Evolutionary conservation across 768 basidiomycete genomes (phyloP).

Genomic region (Astraeus odoratus): DNA sequence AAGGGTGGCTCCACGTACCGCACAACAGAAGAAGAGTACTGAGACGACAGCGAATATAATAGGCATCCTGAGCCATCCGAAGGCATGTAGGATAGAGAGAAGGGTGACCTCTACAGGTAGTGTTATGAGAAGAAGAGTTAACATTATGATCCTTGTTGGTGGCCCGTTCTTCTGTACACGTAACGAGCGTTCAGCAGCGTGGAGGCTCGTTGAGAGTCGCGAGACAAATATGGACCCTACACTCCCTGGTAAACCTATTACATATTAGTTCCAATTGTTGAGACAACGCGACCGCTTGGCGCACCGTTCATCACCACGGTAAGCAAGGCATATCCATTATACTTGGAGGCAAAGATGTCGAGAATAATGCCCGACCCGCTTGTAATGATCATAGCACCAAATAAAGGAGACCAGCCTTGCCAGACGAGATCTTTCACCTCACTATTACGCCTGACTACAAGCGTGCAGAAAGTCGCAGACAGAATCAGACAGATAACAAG

Average conservation of each 20-base stretch:
- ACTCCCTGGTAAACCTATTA: slow-evolving; percentile 72
- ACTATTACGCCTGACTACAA: slow-evolving; percentile 57
- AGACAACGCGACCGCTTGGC: slow-evolving; percentile 12
- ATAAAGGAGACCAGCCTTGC: slow-evolving; percentile 86
- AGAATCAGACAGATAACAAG: slow-evolving; percentile 46
- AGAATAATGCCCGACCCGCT: slow-evolving; percentile 88
- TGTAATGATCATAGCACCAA: slow-evolving; percentile 85
- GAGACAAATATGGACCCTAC: slow-evolving; percentile 91
- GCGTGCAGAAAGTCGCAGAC: slow-evolving; percentile 41
- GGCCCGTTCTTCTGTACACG: slow-evolving; percentile 13
- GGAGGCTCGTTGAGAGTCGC: slow-evolving; percentile 82
- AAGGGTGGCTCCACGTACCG: slow-evolving; percentile 44
- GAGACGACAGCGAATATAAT: slow-evolving; percentile 63
- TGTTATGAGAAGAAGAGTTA: slow-evolving; percentile 66
- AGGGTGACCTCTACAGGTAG: slow-evolving; percentile 79
- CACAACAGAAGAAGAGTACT: slow-evolving; percentile 64
- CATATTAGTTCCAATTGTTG: not conserved
- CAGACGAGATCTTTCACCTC: slow-evolving; percentile 65
- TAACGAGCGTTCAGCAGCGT: slow-evolving; percentile 32
- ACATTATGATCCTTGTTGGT: slow-evolving; percentile 50
- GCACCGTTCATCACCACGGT: slow-evolving; percentile 83
- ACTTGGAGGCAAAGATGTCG: slow-evolving; percentile 81
- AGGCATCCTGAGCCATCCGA: slow-evolving; percentile 77
- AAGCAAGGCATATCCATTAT: slow-evolving; percentile 82
- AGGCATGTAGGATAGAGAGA: slow-evolving; percentile 50